Base-by-base conservation (phyloP, 1,284 basidiomycete genomes). In the Leccinum ambiguum region DNA sequence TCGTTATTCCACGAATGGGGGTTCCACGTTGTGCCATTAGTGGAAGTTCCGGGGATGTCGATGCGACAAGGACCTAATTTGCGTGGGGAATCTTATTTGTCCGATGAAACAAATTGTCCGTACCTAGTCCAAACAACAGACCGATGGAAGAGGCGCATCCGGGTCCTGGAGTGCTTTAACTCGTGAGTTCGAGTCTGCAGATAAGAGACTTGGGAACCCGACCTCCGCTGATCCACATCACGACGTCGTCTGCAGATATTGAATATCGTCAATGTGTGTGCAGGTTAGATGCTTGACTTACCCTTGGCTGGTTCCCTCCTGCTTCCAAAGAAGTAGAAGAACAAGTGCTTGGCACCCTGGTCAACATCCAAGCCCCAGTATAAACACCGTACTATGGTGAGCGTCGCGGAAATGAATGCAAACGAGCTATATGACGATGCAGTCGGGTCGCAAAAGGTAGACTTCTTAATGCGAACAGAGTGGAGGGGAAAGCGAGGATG, bases 251-350 rank as follows among this genome's bases (percentile, higher is more conserved):
- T 79, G 18, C 10, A 36, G 41, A 16, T 9, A 9, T 23, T 62
- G 61, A 57, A 43, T 30, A 33, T 62, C 36, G 10, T 63, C 10
- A 6, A 2, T 48, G 16, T 10, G 14, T 60, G 14, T 50, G 36
- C 39, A 33, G 14, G 36, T 5, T 43, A 11, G 9, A 61, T 11
- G 18, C 6, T 59, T 68, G 33, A 53, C 56, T 10, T 62, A 81
- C 82, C 82, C 61, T 82, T 81, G 16, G 82, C 81, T 2, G 92
- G 91, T 66, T 89, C 79, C 54, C 82, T 81, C 65, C 91, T 79
- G 62, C 88, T 91, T 76, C 93, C 91, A 75, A 94, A 94, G 79
- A 93, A 94, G 77, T 91, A 92, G 79, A 94, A 94, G 80, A 93
- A 94, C 72, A 88, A 81, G 66, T 86, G 85, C 67, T 86, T 85